phyloP scores from a whole-genome alignment of 108 stramenopile genomes.

The Cylindrotheca closterium region DNA sequence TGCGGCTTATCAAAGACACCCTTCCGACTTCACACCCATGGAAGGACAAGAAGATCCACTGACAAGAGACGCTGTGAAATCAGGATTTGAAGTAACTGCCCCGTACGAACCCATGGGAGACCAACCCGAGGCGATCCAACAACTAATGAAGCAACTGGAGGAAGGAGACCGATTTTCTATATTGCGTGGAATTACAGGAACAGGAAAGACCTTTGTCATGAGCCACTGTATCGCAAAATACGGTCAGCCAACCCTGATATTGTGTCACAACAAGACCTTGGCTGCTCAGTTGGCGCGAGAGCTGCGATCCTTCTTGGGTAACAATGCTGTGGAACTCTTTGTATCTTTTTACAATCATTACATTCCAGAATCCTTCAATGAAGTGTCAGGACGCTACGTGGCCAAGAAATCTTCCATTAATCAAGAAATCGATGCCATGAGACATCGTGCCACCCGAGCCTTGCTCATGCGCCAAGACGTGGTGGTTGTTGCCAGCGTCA shows the following conservation, averaged over 20 bases:
- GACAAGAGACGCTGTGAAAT: not conserved
- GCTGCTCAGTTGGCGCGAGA: constrained; percentile 81
- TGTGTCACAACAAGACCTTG: constrained; percentile 84
- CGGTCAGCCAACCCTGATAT: constrained; percentile 57
- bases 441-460: constrained; percentile 72
- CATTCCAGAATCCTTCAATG: constrained; percentile 64
- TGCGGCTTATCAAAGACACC: too few species aligned
- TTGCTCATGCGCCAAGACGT: constrained; percentile 60
- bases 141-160: constrained; percentile 31
- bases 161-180: constrained; percentile 34
- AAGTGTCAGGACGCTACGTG: constrained; percentile 53
- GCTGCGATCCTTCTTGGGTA: constrained; percentile 48
- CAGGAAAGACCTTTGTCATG: constrained; percentile 83
- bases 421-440: constrained; percentile 64
- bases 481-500: constrained; percentile 75
- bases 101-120: constrained; percentile 48
- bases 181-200: constrained; percentile 53
- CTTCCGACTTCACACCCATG: too few species aligned
- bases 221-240: constrained; percentile 55
- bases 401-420: constrained; percentile 73
- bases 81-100: constrained; percentile 37
- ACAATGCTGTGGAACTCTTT: constrained; percentile 71
- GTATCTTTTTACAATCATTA: constrained; percentile 78
- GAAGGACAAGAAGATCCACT: not conserved
- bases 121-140: constrained; percentile 51